These are phyloP conservation scores for Fomitopsis palustris DNA, from an alignment of 1,284 basidiomycete genomes.

Conservation along the genomic window DNA sequence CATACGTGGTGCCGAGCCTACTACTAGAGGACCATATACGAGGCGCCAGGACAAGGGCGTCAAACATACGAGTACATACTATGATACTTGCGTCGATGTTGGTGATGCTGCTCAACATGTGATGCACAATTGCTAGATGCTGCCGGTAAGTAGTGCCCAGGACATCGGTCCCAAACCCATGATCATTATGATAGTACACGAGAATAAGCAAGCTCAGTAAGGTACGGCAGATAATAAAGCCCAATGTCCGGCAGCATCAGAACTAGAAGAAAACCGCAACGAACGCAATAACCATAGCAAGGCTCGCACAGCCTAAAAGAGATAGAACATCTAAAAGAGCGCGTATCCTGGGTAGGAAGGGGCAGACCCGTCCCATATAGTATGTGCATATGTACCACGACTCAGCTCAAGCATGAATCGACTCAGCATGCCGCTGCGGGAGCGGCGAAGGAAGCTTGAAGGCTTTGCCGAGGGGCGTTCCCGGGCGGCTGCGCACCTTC, in stretches of 20 bases:
- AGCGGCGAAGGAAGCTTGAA: slow-evolving; percentile 6
- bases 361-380: background rate
- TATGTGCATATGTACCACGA: background rate
- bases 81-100: too few species aligned
- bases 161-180: background rate
- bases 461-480: background rate
- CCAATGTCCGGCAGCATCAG: background rate
- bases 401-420: background rate
- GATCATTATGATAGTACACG: background rate
- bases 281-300: slow-evolving; percentile 1
- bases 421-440: background rate
- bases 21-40: too few species aligned
- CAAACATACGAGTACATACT: too few species aligned
- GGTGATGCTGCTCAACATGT: too few species aligned
- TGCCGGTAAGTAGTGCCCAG: too few species aligned
- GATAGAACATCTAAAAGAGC: background rate
- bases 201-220: background rate
- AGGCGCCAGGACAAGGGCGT: too few species aligned
- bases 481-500: slow-evolving; percentile 23
- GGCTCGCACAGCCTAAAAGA: background rate
- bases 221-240: background rate
- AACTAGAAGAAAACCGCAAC: background rate
- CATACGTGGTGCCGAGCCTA: too few species aligned
- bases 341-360: background rate
- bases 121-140: too few species aligned